These are phyloP conservation scores for Cochlearia excelsa DNA, from an alignment of 345 rosid species.

Conservation along the genomic window DNA sequence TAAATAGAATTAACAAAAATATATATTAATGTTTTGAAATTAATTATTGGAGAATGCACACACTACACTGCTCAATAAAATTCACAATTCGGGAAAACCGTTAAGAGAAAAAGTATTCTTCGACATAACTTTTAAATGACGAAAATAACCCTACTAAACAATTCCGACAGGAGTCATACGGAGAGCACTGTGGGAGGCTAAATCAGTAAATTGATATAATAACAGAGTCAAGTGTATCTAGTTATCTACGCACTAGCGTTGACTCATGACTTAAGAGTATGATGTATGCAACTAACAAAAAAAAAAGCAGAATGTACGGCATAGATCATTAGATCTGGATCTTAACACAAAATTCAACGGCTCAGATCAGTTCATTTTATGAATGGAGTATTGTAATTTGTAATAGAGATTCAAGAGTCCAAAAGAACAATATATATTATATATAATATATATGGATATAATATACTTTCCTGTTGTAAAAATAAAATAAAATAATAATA, in stretches of 20 bases:
- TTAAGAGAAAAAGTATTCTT: constrained; percentile 19
- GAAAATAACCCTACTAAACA: constrained; percentile 12
- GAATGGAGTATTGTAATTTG: not conserved
- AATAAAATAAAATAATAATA: too few relatives aligned
- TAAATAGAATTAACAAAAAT: constrained; percentile 15
- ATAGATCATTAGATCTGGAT: constrained; percentile 63
- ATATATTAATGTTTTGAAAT: not conserved
- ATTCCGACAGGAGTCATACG: not conserved
- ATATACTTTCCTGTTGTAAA: too few relatives aligned
- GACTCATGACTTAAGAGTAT: constrained; percentile 6
- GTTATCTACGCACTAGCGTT: not conserved
- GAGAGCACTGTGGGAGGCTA: constrained; percentile 17
- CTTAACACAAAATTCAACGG: constrained; percentile 42
- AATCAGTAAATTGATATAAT: constrained; percentile 18
- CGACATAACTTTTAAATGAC: constrained; percentile 15
- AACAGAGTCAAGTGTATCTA: constrained; percentile 30
- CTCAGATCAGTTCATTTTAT: constrained; percentile 25
- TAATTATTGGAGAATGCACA: constrained; percentile 20
- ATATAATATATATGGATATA: too few relatives aligned
- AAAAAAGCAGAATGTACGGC: constrained; percentile 48
- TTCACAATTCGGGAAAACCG: constrained; percentile 40
- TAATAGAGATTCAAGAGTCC: not conserved
- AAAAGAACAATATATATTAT: not conserved
- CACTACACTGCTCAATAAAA: constrained; percentile 40
- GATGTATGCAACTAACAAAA: not conserved